Base-by-base conservation (phyloP, 2,329 filamentous ascomycete species). In the Herpotrichia juniperi region DNA sequence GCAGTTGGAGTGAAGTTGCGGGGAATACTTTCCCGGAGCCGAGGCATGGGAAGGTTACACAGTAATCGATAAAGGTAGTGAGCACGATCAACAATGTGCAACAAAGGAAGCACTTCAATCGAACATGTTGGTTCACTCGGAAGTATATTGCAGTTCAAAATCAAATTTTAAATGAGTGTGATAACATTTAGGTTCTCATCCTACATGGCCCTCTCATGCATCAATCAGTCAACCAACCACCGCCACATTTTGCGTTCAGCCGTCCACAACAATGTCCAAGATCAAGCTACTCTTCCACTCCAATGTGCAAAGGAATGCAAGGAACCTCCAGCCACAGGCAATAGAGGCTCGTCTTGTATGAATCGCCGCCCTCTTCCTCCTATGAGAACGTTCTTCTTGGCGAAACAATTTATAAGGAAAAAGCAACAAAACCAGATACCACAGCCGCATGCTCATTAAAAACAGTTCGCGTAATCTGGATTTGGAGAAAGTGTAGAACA, bases 101-200 rank as follows among this genome's bases (percentile, higher is more conserved):
- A n/a, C n/a, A n/a, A n/a, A n/a, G n/a, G n/a, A n/a, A n/a, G n/a
- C n/a, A n/a, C n/a, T n/a, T n/a, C n/a, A n/a, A n/a, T n/a, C n/a
- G n/a, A n/a, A n/a, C n/a, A n/a, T n/a, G n/a, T n/a, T n/a, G n/a
- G n/a, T n/a, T n/a, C n/a, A n/a, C n/a, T n/a, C n/a, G n/a, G n/a
- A n/a, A n/a, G n/a, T n/a, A n/a, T n/a, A n/a, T n/a, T n/a, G n/a
- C n/a, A n/a, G n/a, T n/a, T n/a, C n/a, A n/a, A n/a, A n/a, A n/a
- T n/a, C n/a, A n/a, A n/a, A n/a, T 19, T 62, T 57, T 14, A 59
- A 70, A 67, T 60, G 67, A 71, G 66, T 68, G 68, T 71, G 63
- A 67, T 69, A 53, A 56, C 63, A 71, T 71, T 71, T 55, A 67
- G 65, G 59, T 68, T 66, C 52, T 71, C 59, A 68, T 70, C 67